Base-by-base conservation (phyloP, 305 asterid genomes). In the Fraxinus baroniana region DNA sequence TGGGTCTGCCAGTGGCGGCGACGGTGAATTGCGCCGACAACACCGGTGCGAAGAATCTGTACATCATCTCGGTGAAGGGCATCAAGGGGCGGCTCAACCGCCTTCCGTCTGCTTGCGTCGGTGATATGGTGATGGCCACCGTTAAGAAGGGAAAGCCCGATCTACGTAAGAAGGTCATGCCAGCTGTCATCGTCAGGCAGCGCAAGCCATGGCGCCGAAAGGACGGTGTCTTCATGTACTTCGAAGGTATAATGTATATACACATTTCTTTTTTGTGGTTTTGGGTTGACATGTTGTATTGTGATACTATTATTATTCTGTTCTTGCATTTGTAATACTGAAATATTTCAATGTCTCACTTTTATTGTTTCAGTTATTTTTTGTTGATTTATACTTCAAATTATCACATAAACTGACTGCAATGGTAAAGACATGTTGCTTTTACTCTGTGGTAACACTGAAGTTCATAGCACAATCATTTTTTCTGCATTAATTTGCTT, bases 151-250 rank as follows among this genome's bases (percentile, higher is more conserved):
- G 93, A 3, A 91, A 89, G 76, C 94, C 92, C 1, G 94, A 91
- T 52, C 91, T 91, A 13, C 86, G 94, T 71, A 91, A 91, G 87
- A 91, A 91, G 80, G 94, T 91, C 78, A 91, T 91, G 93, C 95
- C 95, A 0, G 95, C 95, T 1, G 95, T 91, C 80, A 87, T 91
- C 41, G 93, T 91, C 62, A 88, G 92, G 1, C 95, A 92, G 60
- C 91, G 95, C 84, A 92, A 90, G 91, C 94, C 95, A 0, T 92
- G 91, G 92, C 95, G 94, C 91, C 89, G 95, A 92, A 92, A 92
- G 93, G 95, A 92, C 35, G 94, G 94, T 22, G 95, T 92, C 15
- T 90, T 81, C 81, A 92, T 92, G 94, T 92, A 92, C 85, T 92
- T 92, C 28, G 95, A 92, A 89, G 95, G 95, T 90, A 82, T 22